phyloP scores from a whole-genome alignment of 805 yeast species.

The Scheffersomyces ergatensis region DNA sequence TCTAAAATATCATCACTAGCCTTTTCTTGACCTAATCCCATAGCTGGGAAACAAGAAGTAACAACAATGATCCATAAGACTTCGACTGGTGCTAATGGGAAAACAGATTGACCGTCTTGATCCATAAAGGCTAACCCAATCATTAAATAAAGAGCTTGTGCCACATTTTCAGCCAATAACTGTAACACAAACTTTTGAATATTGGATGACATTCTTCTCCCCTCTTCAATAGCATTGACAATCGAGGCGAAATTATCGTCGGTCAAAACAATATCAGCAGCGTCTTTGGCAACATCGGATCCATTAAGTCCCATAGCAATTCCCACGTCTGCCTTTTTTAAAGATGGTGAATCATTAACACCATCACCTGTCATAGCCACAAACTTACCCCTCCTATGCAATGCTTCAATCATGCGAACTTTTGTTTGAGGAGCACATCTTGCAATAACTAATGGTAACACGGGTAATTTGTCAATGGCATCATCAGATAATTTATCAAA shows the following conservation, averaged over 20 bases:
- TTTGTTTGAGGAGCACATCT: conserved; percentile 83
- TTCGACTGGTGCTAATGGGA: conserved; percentile 59
- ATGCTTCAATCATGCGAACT: conserved; percentile 77
- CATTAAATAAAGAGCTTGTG: conserved; percentile 63
- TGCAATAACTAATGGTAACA: conserved; percentile 74
- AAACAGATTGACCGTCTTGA: conserved; percentile 62
- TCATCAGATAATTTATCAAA: conserved; percentile 64
- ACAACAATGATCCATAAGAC: conserved; percentile 34
- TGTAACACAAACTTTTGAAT: conserved; percentile 34
- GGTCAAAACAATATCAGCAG: conserved; percentile 92
- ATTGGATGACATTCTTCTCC: conserved; percentile 31
- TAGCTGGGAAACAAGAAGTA: conserved; percentile 36
- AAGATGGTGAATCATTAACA: conserved; percentile 94
- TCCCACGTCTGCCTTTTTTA: conserved; percentile 91
- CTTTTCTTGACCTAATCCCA: conserved; percentile 49
- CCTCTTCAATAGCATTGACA: conserved; percentile 62
- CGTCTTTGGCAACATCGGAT: conserved; percentile 96
- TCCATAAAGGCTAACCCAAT: conserved; percentile 74
- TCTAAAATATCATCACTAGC: conserved; percentile 65
- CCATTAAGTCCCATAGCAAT: conserved; percentile 91
- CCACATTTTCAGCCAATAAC: conserved; percentile 35
- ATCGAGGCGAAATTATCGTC: conserved; percentile 95
- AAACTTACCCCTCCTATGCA: conserved; percentile 43
- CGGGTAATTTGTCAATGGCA: conserved; percentile 59
- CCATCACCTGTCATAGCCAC: conserved; percentile 96